phyloP scores from a whole-genome alignment of 495 filamentous ascomycete genomes.

The Aspergillus heteromorphus region DNA sequence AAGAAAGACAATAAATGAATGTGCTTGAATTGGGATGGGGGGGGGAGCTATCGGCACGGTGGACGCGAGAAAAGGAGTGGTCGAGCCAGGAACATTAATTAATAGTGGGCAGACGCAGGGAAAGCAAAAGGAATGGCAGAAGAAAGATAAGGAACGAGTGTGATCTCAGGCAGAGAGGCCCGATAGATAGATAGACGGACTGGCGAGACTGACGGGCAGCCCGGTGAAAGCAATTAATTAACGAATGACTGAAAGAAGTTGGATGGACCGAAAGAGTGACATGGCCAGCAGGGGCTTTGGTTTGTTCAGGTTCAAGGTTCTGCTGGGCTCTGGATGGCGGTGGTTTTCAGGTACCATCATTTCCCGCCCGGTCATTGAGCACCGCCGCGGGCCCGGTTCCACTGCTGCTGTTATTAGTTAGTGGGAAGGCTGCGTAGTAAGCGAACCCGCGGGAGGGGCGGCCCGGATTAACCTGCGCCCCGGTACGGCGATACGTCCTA shows the following conservation, averaged over 20 bases:
- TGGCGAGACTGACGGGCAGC: constrained; percentile 1
- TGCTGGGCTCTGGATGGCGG: background rate
- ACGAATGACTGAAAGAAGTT: constrained; percentile 37
- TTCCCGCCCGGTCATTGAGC: background rate
- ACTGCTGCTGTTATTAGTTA: background rate
- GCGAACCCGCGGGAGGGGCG: background rate
- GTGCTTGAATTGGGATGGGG: too few relatives aligned
- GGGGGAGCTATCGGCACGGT: constrained; percentile 22
- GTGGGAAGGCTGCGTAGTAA: background rate
- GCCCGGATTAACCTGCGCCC: background rate
- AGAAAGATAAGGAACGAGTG: constrained; percentile 7
- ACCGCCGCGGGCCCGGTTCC: background rate
- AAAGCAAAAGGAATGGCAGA: constrained; percentile 21
- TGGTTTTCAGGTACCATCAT: constrained; percentile 1
- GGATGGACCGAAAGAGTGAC: constrained; percentile 28
- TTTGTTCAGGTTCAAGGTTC: background rate
- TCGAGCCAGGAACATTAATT: constrained; percentile 29
- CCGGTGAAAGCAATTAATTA: constrained; percentile 20
- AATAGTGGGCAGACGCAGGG: constrained; percentile 19
- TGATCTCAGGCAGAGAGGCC: constrained; percentile 2
- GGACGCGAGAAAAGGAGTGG: constrained; percentile 28
- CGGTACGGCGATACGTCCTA: background rate
- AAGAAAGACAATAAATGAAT: constrained; percentile 1
- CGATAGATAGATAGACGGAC: constrained; percentile 7
- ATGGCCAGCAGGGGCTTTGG: constrained; percentile 16